phyloP scores from a whole-genome alignment of 352 stramenopile species.

The Halophytophthora polymorphica region DNA sequence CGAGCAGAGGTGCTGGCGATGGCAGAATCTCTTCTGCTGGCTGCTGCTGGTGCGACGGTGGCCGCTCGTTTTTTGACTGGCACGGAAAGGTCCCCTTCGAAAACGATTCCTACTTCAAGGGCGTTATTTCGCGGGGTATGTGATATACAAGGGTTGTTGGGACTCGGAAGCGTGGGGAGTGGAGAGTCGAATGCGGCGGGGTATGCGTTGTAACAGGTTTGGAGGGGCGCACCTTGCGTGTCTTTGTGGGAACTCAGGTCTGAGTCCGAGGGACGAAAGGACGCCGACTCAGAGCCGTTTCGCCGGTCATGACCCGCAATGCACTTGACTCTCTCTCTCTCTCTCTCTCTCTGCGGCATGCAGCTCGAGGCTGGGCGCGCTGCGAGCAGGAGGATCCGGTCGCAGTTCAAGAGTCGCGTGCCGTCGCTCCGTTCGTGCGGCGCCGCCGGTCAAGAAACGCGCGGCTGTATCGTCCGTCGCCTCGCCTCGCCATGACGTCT shows the following conservation, averaged over 20 bases:
- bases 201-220: not conserved
- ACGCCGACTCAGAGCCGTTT: not conserved
- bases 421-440: too few species aligned
- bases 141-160: not conserved
- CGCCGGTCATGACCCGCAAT: too few species aligned
- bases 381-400: too few species aligned
- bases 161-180: too few species aligned
- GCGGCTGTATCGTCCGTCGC: too few species aligned
- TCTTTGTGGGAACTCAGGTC: not conserved
- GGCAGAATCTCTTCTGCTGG: conserved; percentile 1
- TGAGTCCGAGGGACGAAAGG: not conserved
- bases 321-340: not conserved
- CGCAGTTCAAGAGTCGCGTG: too few species aligned
- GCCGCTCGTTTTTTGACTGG: not conserved
- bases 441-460: too few species aligned
- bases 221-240: not conserved
- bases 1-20: conserved; percentile 1
- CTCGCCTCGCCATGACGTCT: not conserved
- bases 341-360: not conserved
- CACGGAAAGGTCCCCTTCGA: not conserved
- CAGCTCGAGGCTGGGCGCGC: too few species aligned
- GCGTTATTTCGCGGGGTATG: not conserved
- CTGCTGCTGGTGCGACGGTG: too few species aligned
- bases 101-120: not conserved
- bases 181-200: not conserved